These are phyloP conservation scores for Debaryomyces tyrocola DNA, from an alignment of 805 yeast genomes.

Conservation along the genomic window DNA sequence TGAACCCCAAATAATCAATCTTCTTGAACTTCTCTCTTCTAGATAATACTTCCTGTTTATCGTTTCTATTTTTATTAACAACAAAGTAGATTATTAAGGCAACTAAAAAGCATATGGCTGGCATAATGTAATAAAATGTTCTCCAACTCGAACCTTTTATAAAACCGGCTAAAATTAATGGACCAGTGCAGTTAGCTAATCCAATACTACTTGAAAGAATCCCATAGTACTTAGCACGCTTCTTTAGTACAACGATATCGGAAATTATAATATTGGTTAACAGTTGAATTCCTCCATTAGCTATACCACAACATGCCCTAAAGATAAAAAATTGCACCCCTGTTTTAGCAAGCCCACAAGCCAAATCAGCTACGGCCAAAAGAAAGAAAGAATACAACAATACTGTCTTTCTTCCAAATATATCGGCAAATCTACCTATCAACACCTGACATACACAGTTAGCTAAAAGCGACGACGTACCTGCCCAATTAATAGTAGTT, in stretches of 20 bases:
- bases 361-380: conserved; percentile 46
- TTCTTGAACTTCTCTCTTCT: conserved; percentile 38
- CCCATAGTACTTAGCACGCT: conserved; percentile 56
- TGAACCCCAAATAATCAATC: conserved; percentile 55
- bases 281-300: conserved; percentile 57
- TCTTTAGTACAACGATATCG: conserved; percentile 54
- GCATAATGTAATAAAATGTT: conserved; percentile 48
- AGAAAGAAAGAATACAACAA: conserved; percentile 44
- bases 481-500: conserved; percentile 62
- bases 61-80: conserved; percentile 29
- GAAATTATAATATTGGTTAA: conserved; percentile 52
- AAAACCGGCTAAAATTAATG: conserved; percentile 53
- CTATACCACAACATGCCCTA: conserved; percentile 59
- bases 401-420: conserved; percentile 53
- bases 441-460: conserved; percentile 74
- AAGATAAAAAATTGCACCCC: conserved; percentile 48
- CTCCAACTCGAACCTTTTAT: conserved; percentile 49
- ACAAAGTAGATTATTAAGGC: conserved; percentile 25
- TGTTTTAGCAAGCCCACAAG: conserved; percentile 40
- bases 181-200: conserved; percentile 52
- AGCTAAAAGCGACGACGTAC: conserved; percentile 67
- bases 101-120: conserved; percentile 39
- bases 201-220: conserved; percentile 52
- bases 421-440: conserved; percentile 69
- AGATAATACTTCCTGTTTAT: conserved; percentile 24